A percentile compares a stretch with the other conserved stretches of the same genome.
phyloP scores from a whole-genome alignment of 2,329 filamentous ascomycete species.

The Cryphonectria carpinicola region DNA sequence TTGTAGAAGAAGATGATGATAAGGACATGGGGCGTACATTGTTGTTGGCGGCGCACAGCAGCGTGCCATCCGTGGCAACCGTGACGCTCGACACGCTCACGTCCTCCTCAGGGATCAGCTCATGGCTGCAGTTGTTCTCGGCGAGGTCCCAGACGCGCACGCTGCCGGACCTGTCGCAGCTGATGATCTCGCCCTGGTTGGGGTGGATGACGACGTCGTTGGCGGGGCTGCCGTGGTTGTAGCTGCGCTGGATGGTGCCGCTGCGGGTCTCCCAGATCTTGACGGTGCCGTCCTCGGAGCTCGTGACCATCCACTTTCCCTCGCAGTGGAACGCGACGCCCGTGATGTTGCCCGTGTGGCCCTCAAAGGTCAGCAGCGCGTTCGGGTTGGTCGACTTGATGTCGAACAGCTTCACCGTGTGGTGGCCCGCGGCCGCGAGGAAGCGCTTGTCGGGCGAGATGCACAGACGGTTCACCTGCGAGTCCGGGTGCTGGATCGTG shows the following conservation, averaged over 20 bases:
- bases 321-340: constrained; percentile 98
- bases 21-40: constrained; percentile 56
- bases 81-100: constrained; percentile 93
- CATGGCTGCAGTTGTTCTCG: constrained; percentile 95
- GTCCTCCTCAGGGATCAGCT: constrained; percentile 95
- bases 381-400: constrained; percentile 98
- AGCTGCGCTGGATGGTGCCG: constrained; percentile 87
- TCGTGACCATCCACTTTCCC: constrained; percentile 99
- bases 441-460: constrained; percentile 98
- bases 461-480: constrained; percentile 96
- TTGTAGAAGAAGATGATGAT: neutral
- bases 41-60: constrained; percentile 93
- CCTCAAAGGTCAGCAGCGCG: constrained; percentile 90
- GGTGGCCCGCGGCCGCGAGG: constrained; percentile 77
- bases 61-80: constrained; percentile 89
- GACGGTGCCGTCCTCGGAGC: constrained; percentile 93
- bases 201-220: constrained; percentile 99
- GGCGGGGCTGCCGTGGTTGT: constrained; percentile 83
- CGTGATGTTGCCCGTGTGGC: constrained; percentile 93
- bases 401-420: constrained; percentile 96
- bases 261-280: constrained; percentile 95
- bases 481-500: constrained; percentile 97
- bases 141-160: constrained; percentile 95
- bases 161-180: constrained; percentile 89
- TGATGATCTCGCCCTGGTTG: constrained; percentile 97